Percentiles rank a stretch among this genome's conserved stretches.
Conservation (phyloP, 1,284 basidiomycete genomes). For the Pisolithus thermaeus region DNA sequence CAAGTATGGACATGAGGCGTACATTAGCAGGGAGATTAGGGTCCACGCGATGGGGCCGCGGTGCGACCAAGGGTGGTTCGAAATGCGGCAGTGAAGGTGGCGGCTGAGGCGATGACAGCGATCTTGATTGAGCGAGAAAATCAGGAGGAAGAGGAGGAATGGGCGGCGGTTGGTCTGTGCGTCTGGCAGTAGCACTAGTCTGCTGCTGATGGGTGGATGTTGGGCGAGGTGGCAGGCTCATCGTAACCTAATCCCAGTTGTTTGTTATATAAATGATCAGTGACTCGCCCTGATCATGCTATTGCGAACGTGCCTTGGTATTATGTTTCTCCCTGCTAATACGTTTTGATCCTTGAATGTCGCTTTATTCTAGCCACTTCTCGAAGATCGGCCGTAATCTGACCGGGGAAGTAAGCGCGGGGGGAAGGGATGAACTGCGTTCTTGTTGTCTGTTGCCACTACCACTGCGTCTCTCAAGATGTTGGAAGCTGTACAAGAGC, state of each 20-base stretch:
- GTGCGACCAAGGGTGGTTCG: conserved; percentile 58
- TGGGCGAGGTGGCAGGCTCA: conserved; percentile 22
- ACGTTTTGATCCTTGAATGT: neutral
- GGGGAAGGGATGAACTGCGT: too few relatives aligned
- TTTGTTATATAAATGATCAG: neutral
- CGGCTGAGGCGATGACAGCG: conserved; percentile 9
- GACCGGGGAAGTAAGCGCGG: too few relatives aligned
- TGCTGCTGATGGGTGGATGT: conserved; percentile 8
- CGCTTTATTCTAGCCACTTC: neutral
- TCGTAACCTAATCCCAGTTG: neutral
- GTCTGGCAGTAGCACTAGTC: conserved; percentile 3
- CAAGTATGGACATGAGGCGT: conserved; percentile 23
- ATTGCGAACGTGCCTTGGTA: neutral
- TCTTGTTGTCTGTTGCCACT: too few relatives aligned
- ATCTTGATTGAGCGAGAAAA: conserved; percentile 21
- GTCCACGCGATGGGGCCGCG: conserved; percentile 60
- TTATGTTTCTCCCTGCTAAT: too few relatives aligned
- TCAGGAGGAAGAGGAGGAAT: conserved; percentile 40
- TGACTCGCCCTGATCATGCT: neutral
- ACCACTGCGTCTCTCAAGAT: too few relatives aligned
- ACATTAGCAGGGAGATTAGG: conserved; percentile 61
- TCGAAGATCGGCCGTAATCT: neutral
- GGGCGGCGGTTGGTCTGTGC: conserved; percentile 28
- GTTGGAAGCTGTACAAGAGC: too few relatives aligned
- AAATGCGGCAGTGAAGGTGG: conserved; percentile 40